Percentiles rank a stretch among this genome's conserved stretches.
Conservation (phyloP, 2,329 filamentous ascomycete genomes). For the Daldinia sp. region DNA sequence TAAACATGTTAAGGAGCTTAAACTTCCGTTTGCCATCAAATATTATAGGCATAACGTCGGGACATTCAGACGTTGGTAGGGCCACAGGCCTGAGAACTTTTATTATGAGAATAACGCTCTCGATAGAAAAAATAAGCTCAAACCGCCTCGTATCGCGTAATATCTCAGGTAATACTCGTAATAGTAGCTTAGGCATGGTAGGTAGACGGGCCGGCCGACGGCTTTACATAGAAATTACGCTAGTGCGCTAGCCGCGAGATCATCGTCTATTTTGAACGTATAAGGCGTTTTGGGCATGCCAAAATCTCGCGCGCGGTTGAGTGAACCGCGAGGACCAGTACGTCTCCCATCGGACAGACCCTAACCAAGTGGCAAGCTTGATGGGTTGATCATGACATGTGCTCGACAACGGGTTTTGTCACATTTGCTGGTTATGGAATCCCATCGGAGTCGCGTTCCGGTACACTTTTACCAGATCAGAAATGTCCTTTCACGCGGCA, state of each 20-base stretch:
- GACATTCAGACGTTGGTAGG: neutral
- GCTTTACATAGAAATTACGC: slow-evolving; percentile 4
- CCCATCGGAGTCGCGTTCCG: slow-evolving; percentile 39
- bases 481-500: slow-evolving; percentile 32
- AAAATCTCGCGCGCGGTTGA: slow-evolving; percentile 25
- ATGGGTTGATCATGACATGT: slow-evolving; percentile 25
- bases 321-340: slow-evolving; percentile 14
- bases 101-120: neutral
- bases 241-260: neutral
- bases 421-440: slow-evolving; percentile 19
- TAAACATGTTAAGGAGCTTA: neutral
- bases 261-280: neutral
- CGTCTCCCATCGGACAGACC: slow-evolving; percentile 35
- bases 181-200: neutral
- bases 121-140: slow-evolving; percentile 25
- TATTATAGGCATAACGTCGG: neutral
- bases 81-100: neutral
- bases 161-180: slow-evolving; percentile 13
- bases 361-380: slow-evolving; percentile 27
- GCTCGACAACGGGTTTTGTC: slow-evolving; percentile 12
- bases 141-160: slow-evolving; percentile 22
- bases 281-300: slow-evolving; percentile 19
- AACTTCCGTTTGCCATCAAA: neutral
- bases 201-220: neutral
- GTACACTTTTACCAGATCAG: slow-evolving; percentile 15